Base-by-base conservation (phyloP, 768 basidiomycete genomes). In the Pleurotus platypus region DNA sequence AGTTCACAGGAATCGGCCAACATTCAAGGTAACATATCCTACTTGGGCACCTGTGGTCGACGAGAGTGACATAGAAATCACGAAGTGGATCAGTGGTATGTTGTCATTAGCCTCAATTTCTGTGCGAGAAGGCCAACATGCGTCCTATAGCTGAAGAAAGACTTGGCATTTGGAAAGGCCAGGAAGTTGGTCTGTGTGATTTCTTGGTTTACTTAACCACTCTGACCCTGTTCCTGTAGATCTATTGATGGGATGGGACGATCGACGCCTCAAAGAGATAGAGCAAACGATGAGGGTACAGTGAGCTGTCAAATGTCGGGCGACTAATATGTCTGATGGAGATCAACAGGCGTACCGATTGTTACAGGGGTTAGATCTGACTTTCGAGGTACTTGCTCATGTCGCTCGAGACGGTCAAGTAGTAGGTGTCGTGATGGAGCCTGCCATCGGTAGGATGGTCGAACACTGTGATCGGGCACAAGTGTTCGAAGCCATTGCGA, bases 141-240 rank as follows among this genome's bases (percentile, higher is more conserved):
- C 30, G 8, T 35, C 12, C 30, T 27, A 27, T 20, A 54, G 51
- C 58, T 15, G 61, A 66, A 35, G 66, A 70, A 16, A 63, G 73
- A 46, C 61, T 69, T 18, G 77, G 74, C 1, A 63, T 70, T 27
- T 78, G 75, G 74, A 69, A 70, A 26, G 74, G 71, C 8, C 68
- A 64, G 57, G 67, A 71, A 66, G 74, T 73, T 53, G 71, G 72
- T 72, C 60, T 58, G 72, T 45, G 5, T 30, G 37, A 5, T 15
- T 18, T 13, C 37, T 9, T 15, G 6, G 30, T 15, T 6, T 48
- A 37, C 57, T 13, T 27, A 50, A 37, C 55, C 26, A 6, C 4
- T 22, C 20, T 53, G 35, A 18, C 45, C 56, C 4, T 18, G 5
- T 58, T n/a, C 20, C 22, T 58, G 38, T 37, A 72, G 75, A 77